These are phyloP conservation scores for Musa itinerans DNA, from an alignment of 176 grass and related monocot species.

Conservation along the genomic window DNA sequence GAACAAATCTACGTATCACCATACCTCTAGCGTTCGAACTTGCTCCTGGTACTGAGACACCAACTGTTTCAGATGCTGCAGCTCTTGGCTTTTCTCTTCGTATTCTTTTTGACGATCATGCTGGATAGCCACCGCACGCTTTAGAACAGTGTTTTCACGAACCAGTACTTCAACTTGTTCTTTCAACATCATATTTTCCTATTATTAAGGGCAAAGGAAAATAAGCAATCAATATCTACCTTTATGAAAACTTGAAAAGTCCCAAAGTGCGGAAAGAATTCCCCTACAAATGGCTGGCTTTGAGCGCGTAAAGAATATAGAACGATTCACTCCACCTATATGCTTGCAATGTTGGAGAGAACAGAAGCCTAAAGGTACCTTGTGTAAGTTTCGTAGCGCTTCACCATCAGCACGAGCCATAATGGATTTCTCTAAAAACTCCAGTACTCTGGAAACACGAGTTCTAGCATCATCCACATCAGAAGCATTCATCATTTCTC, in stretches of 20 bases:
- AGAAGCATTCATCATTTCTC: constrained; percentile 28
- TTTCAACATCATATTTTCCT: constrained; percentile 51
- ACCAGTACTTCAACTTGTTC: constrained; percentile 43
- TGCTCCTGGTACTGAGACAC: constrained; percentile 63
- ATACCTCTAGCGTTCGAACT: constrained; percentile 64
- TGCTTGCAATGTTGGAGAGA: background rate
- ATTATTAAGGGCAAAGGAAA: background rate
- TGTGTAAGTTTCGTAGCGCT: constrained; percentile 2
- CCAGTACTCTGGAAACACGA: constrained; percentile 25
- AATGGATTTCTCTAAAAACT: constrained; percentile 29
- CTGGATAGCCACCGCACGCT: constrained; percentile 65
- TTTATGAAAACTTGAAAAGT: background rate
- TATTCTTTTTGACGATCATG: constrained; percentile 60
- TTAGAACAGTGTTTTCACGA: constrained; percentile 62
- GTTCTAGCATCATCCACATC: constrained; percentile 18
- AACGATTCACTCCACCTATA: too few relatives aligned
- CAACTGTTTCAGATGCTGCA: constrained; percentile 57
- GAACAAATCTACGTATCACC: too few relatives aligned
- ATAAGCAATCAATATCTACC: background rate
- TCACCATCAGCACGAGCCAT: constrained; percentile 12
- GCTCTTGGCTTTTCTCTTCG: constrained; percentile 38
- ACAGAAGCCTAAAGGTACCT: constrained; percentile 13
- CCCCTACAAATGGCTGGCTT: too few relatives aligned
- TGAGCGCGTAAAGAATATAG: too few relatives aligned
- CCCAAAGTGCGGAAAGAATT: background rate